phyloP scores from a whole-genome alignment of 2,329 filamentous ascomycete genomes.

The Allantophomopsis cytisporea region DNA sequence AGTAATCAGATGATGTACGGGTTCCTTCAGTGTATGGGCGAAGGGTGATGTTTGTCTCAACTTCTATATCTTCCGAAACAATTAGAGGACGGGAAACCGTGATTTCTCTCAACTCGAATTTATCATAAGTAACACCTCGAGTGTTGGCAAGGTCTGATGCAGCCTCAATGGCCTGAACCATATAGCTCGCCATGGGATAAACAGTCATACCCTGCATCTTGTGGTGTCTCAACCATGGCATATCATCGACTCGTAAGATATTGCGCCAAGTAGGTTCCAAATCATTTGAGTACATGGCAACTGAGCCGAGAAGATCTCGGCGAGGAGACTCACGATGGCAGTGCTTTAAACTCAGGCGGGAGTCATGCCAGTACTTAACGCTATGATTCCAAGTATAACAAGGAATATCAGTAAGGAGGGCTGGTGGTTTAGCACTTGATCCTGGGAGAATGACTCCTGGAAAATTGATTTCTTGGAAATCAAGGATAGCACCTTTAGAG shows the following conservation, averaged over 20 bases:
- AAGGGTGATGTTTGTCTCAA: constrained; percentile 32
- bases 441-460: constrained; percentile 13
- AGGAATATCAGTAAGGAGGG: constrained; percentile 4
- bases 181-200: constrained; percentile 20
- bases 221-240: constrained; percentile 30
- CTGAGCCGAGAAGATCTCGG: constrained; percentile 34
- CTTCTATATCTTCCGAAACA: constrained; percentile 26
- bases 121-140: constrained; percentile 21
- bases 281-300: constrained; percentile 11
- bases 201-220: constrained; percentile 15
- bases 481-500: constrained; percentile 26
- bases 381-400: constrained; percentile 7
- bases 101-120: constrained; percentile 32
- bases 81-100: constrained; percentile 28
- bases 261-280: constrained; percentile 21
- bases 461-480: constrained; percentile 33
- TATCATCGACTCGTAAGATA: constrained; percentile 15
- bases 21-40: constrained; percentile 26
- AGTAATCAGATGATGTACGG: constrained; percentile 26
- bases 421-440: constrained; percentile 2
- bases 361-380: constrained; percentile 6
- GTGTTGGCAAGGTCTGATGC: constrained; percentile 11
- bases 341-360: constrained; percentile 2
- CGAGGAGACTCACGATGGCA: constrained; percentile 24
- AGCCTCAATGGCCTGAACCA: constrained; percentile 21